Evolutionary conservation across 2,329 filamentous ascomycete genomes (phyloP).

Genomic region (Pseudocercospora musae): DNA sequence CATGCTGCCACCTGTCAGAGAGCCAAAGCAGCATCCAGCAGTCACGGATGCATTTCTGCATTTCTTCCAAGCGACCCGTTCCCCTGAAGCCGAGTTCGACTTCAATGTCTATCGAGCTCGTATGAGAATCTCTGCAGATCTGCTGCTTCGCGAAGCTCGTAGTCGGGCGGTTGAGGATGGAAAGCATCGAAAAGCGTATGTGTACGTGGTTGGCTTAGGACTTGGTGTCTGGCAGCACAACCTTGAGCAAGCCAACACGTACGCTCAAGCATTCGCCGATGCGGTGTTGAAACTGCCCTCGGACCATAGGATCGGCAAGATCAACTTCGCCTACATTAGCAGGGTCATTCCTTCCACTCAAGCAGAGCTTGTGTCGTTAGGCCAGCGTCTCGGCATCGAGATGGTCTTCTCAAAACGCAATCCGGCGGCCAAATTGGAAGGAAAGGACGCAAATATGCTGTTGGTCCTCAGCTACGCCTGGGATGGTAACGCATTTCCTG

Average conservation of each 20-base stretch:
- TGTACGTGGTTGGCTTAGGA: slow-evolving; percentile 34
- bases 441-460: slow-evolving; percentile 16
- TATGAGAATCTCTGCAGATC: slow-evolving; percentile 31
- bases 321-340: slow-evolving; percentile 34
- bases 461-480: slow-evolving; percentile 36
- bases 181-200: slow-evolving; percentile 23
- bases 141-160: slow-evolving; percentile 32
- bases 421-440: slow-evolving; percentile 30
- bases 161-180: slow-evolving; percentile 20
- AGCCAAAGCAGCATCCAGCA: slow-evolving; percentile 18
- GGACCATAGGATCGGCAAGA: slow-evolving; percentile 20
- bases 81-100: slow-evolving; percentile 17
- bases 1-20: slow-evolving; percentile 19
- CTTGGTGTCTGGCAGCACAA: slow-evolving; percentile 35
- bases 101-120: slow-evolving; percentile 28
- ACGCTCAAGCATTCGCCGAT: slow-evolving; percentile 27
- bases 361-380: slow-evolving; percentile 12
- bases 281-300: slow-evolving; percentile 21
- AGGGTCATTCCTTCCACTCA: slow-evolving; percentile 7
- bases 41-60: slow-evolving; percentile 22
- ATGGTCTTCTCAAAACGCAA: slow-evolving; percentile 30
- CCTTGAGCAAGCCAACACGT: slow-evolving; percentile 23
- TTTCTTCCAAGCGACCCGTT: slow-evolving; percentile 21
- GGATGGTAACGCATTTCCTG: slow-evolving; percentile 36
- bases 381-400: slow-evolving; percentile 17